A percentile compares a stretch with the other conserved stretches of the same genome.
phyloP scores from a whole-genome alignment of 257 asterid species.

The Lantana camara region DNA sequence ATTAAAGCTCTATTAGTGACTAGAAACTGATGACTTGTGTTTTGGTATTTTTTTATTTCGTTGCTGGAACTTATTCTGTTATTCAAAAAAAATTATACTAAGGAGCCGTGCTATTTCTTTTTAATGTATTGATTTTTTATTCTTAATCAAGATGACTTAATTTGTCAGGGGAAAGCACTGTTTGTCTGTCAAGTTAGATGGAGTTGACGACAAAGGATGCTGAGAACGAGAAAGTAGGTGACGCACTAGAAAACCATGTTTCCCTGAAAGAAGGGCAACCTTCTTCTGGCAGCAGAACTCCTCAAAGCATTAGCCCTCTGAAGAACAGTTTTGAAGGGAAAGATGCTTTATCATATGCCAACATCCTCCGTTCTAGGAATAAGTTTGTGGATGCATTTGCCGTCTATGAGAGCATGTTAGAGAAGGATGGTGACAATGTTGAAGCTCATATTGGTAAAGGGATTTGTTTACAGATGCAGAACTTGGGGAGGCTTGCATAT shows the following conservation, averaged over 20 bases:
- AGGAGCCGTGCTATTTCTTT: constrained; percentile 7
- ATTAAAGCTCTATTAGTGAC: constrained; percentile 7
- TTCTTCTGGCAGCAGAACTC: constrained; percentile 45
- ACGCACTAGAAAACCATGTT: constrained; percentile 41
- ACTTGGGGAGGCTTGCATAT: constrained; percentile 75
- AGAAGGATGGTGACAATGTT: constrained; percentile 66
- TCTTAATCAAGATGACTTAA: constrained; percentile 6
- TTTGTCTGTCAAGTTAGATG: constrained; percentile 43
- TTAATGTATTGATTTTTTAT: not conserved
- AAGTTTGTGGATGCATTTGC: constrained; percentile 86
- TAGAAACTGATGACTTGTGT: not conserved
- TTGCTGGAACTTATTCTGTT: not conserved
- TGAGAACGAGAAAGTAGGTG: constrained; percentile 49
- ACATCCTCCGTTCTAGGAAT: constrained; percentile 89
- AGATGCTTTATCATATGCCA: constrained; percentile 79
- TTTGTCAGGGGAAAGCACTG: constrained; percentile 11
- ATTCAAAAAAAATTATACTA: not conserved
- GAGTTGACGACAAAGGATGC: constrained; percentile 57
- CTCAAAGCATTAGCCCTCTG: constrained; percentile 41
- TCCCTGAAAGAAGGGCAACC: constrained; percentile 47
- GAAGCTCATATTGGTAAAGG: constrained; percentile 98
- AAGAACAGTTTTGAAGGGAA: constrained; percentile 64
- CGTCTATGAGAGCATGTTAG: constrained; percentile 71
- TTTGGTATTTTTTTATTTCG: not conserved
- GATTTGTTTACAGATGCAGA: constrained; percentile 93